phyloP scores from a whole-genome alignment of 2,329 filamentous ascomycete species.

The Microascus cirrosus region DNA sequence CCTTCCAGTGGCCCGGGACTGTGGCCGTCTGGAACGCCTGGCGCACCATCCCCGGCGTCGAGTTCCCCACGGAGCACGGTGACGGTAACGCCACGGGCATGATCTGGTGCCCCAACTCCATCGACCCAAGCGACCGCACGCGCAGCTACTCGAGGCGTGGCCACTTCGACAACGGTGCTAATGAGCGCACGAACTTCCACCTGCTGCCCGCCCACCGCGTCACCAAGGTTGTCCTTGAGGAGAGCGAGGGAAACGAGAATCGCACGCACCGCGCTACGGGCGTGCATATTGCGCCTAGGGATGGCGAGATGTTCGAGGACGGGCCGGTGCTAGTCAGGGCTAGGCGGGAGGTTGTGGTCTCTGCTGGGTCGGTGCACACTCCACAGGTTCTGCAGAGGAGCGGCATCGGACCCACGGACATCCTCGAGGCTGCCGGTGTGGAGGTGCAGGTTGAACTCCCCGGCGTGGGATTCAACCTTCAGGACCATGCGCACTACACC shows the following conservation, averaged over 20 bases:
- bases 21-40: constrained; percentile 7
- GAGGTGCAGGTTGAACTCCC: constrained; percentile 42
- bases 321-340: constrained; percentile 7
- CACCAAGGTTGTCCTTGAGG: constrained; percentile 5
- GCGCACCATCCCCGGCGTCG: constrained; percentile 12
- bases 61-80: constrained; percentile 14
- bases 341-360: constrained; percentile 26
- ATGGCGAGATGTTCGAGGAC: constrained; percentile 6
- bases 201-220: constrained; percentile 8
- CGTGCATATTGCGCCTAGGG: constrained; percentile 6
- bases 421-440: constrained; percentile 31
- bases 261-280: constrained; percentile 1
- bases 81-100: constrained; percentile 13
- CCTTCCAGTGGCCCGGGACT: constrained; percentile 10
- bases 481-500: constrained; percentile 29
- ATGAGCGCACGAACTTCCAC: constrained; percentile 7
- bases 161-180: constrained; percentile 15
- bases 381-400: constrained; percentile 30
- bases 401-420: constrained; percentile 23
- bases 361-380: constrained; percentile 28
- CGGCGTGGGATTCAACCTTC: constrained; percentile 49
- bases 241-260: constrained; percentile 1
- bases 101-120: constrained; percentile 20
- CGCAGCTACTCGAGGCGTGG: constrained; percentile 16
- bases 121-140: constrained; percentile 14